Evolutionary conservation across 1,139 yeast species (phyloP).

Genomic region (Kodamaea suecica): DNA sequence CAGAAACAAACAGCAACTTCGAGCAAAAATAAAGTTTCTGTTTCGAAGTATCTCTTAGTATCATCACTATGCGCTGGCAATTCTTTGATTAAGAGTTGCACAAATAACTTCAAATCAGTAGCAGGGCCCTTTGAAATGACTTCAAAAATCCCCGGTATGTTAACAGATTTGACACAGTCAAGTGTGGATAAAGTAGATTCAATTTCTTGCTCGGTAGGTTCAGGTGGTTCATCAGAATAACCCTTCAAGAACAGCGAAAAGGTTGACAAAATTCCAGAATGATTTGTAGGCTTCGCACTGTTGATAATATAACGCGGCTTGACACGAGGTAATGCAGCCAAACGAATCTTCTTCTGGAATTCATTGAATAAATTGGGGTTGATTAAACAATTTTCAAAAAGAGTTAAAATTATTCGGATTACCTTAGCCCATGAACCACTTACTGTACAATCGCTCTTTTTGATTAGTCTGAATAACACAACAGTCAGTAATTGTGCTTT

Average conservation of each 20-base stretch:
- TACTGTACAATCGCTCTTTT: constrained; percentile 50
- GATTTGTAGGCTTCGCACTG: constrained; percentile 60
- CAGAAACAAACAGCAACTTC: constrained; percentile 55
- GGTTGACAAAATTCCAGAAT: constrained; percentile 76
- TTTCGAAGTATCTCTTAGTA: constrained; percentile 48
- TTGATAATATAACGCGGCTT: constrained; percentile 64
- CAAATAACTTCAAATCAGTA: constrained; percentile 19
- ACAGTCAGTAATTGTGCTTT: constrained; percentile 89
- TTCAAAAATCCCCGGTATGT: constrained; percentile 50
- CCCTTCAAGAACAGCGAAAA: constrained; percentile 91
- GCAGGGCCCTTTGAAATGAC: constrained; percentile 35
- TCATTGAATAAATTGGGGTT: constrained; percentile 64
- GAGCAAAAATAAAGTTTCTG: constrained; percentile 53
- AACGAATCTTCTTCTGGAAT: constrained; percentile 53
- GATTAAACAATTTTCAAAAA: constrained; percentile 72
- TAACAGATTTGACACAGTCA: constrained; percentile 75
- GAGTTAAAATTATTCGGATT: constrained; percentile 55
- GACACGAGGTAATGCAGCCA: constrained; percentile 57
- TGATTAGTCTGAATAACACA: constrained; percentile 74
- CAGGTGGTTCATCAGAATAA: constrained; percentile 78
- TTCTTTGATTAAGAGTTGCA: constrained; percentile 23
- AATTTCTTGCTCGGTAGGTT: constrained; percentile 89
- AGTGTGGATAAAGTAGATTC: constrained; percentile 79
- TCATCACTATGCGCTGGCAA: constrained; percentile 33
- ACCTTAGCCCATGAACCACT: constrained; percentile 60